Base-by-base conservation (phyloP, 2,329 filamentous ascomycete genomes). In the Trichoderma sp. region DNA sequence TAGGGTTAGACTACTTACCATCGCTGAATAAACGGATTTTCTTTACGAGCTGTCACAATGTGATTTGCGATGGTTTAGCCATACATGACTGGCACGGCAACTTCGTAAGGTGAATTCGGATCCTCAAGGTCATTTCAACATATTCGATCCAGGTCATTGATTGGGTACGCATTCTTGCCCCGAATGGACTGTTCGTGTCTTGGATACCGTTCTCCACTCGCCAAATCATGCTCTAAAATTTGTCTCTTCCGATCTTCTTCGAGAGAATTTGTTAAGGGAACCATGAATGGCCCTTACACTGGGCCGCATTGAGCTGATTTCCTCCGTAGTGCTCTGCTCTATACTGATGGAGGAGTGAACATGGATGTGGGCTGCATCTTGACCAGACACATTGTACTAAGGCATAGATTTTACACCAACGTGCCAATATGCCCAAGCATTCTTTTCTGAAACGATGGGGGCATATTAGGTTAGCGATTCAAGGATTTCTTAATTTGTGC, bases 341-440 rank as follows among this genome's bases (percentile, higher is more conserved):
- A 77, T 60, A 70, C 77, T 8, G 74, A 82, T 35, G 82, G 81
- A 0, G 81, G 81, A 0, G 75, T 80, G 5, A 83, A 77, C 74
- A 77, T 83, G 63, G 81, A 83, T n/a, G 79, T 78, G 0, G 79
- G 80, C 1, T 79, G 78, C 4, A 78, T 82, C 25, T 71, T 83
- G 0, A 77, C 82, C 42, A 75, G 77, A 1, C 73, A 80, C 71
- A 67, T 79, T 80, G 39, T 77, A 74, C 67, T 76, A 72, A 35
- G 73, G 59, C 76, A 78, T 79, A 10, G 72, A 70, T 15, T 64
- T 34, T 32, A 78, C 73, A 2, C 80, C 79, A 4, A 74, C 61
- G 69, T 82, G 73, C 80, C 80, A 82, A 70, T 76, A 82, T 8
- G 80, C 78, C 80, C 80, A 82, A 2, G 82, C 71, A 64, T 82